Evolutionary conservation across 202 grass and related monocot genomes (phyloP), one percentile per base, ranked within the genome.

Genomic region (Musa balbisiana): DNA sequence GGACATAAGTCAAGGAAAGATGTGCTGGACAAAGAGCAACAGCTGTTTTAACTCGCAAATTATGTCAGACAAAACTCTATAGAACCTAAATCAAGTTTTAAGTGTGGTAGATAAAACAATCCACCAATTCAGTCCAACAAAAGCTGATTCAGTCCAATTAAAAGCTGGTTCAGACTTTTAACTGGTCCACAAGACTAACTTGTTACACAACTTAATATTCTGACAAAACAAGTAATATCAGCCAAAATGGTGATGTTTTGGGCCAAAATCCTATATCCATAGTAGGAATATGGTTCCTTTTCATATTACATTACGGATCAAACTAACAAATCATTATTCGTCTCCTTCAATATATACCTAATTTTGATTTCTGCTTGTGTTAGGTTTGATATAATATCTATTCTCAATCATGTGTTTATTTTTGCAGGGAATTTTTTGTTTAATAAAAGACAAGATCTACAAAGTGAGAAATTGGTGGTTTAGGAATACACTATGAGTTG

Each of bases 401-500:
- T 64, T 1, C 16, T 22, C 6, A 9, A 4, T 26, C 25, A 2
- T 22, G 21, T 9, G 9, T 63, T 64, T 64, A 12, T 24, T 64
- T 64, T 64, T 25, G 62, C 62, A 64, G 62, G 62, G 17, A 60
- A 60, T 8, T 1, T n/a, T 60, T 60, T 43, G 33, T 6, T 43
- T 43, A 6, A 43, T 3, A 43, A 16, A 64, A 26, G 17, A 24
- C 23, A 11, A 25, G 10, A 13, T 64, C 12, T 0, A 23, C 10
- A 22, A 22, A 63, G n/a, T 24, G 60, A 24, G 33, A 43, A 43
- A 23, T 63, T 11, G 21, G n/a, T 23, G 1, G 29, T 52, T 49
- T 21, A 67, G 75, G 12, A 10, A 79, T 20, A 26, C 67, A 71
- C 71, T 66, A 85, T 85, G 83, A 76, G 64, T 76, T 85, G 83